These are phyloP conservation scores for Sporothrix euskadiensis DNA, from an alignment of 2,329 filamentous ascomycete genomes.

Conservation along the genomic window DNA sequence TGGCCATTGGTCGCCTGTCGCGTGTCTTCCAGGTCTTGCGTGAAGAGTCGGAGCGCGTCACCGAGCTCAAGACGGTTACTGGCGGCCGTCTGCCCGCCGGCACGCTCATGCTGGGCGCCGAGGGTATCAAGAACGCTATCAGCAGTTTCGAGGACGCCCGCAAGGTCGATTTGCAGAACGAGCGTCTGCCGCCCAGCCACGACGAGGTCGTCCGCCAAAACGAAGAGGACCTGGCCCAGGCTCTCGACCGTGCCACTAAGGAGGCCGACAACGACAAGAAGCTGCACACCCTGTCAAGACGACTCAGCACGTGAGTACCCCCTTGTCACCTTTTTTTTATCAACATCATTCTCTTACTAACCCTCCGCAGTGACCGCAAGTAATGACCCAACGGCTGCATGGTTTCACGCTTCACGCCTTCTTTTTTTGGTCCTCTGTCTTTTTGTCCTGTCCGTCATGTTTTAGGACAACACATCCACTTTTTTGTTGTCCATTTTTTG, in stretches of 20 bases:
- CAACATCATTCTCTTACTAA: neutral
- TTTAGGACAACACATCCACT: neutral
- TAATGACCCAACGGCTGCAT: conserved; percentile 10
- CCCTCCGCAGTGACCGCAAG: conserved; percentile 30
- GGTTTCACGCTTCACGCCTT: neutral
- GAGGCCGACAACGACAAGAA: conserved; percentile 92
- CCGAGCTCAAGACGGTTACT: conserved; percentile 94
- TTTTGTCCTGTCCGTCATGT: neutral
- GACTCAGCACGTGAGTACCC: conserved; percentile 87
- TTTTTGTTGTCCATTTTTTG: neutral
- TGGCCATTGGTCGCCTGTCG: conserved; percentile 93
- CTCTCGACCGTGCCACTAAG: conserved; percentile 78
- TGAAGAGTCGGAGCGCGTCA: conserved; percentile 95
- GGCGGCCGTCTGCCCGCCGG: conserved; percentile 90
- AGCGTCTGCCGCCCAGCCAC: conserved; percentile 85
- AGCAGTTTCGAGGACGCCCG: conserved; percentile 94
- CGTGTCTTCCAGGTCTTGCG: conserved; percentile 97
- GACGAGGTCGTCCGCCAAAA: conserved; percentile 86
- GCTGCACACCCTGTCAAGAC: conserved; percentile 80
- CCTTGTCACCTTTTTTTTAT: neutral
- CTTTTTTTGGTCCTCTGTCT: neutral
- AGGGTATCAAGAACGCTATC: conserved; percentile 98
- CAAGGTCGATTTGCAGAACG: conserved; percentile 96
- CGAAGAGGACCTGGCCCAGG: conserved; percentile 77
- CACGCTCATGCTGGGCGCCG: conserved; percentile 95